These are phyloP conservation scores for Tetrahymena malaccensis DNA, from an alignment of 73 alveolate species.

Conservation along the genomic window DNA sequence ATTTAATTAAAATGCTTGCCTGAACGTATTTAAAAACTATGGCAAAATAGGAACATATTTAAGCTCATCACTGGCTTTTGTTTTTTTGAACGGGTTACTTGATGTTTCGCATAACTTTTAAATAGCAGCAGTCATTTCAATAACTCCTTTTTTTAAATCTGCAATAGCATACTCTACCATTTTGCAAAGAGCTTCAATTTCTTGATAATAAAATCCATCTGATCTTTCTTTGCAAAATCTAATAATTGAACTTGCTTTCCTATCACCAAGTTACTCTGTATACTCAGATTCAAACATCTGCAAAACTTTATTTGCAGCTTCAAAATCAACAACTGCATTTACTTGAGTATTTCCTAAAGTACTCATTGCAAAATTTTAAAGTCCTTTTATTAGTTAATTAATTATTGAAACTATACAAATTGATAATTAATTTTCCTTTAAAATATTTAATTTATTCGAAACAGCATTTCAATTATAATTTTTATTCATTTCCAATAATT, in stretches of 20 bases:
- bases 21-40: conserved; percentile 7
- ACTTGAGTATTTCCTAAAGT: neutral
- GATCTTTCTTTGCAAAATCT: conserved; percentile 36
- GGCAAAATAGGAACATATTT: conserved; percentile 35
- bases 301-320: conserved; percentile 13
- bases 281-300: conserved; percentile 35
- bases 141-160: conserved; percentile 8
- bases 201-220: conserved; percentile 26
- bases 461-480: neutral
- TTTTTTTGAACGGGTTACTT: conserved; percentile 20
- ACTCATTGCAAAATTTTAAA: neutral
- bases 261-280: conserved; percentile 22
- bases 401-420: neutral
- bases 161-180: conserved; percentile 21
- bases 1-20: neutral
- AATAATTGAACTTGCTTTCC: conserved; percentile 24
- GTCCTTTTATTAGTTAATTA: neutral
- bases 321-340: neutral
- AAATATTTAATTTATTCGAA: neutral
- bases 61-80: conserved; percentile 31
- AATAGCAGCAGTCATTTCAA: conserved; percentile 26
- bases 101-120: conserved; percentile 41
- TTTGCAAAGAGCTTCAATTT: conserved; percentile 16
- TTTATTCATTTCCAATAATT: neutral
- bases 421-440: neutral